Conservation (phyloP, 257 asterid genomes). For the Ajuga chamaepitys region DNA sequence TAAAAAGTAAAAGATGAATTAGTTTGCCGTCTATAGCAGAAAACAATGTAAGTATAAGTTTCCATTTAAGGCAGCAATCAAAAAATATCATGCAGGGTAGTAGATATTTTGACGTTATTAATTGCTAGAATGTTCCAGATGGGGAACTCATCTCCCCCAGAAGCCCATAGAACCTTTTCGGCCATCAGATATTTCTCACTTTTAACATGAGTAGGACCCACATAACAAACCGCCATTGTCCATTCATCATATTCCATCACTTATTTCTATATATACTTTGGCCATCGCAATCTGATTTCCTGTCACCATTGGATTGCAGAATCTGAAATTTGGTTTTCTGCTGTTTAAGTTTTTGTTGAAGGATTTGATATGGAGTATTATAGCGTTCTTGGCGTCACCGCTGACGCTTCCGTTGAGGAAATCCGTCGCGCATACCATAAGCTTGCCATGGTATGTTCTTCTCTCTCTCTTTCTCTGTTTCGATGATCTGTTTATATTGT, state of each 20-base stretch:
- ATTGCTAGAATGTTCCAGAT: constrained; percentile 29
- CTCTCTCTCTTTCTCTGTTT: neutral
- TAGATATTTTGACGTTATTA: neutral
- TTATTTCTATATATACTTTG: neutral
- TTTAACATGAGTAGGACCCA: neutral
- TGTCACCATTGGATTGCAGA: neutral
- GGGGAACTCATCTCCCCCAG: neutral
- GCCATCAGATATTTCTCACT: constrained; percentile 3
- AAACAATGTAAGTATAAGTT: neutral
- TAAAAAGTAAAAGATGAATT: no score
- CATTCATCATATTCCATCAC: constrained; percentile 4
- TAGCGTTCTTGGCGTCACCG: constrained; percentile 48
- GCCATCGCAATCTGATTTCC: neutral
- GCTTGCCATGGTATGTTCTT: constrained; percentile 64
- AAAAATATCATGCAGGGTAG: neutral
- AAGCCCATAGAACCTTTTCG: neutral
- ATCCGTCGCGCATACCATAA: constrained; percentile 69
- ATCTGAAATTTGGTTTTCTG: neutral
- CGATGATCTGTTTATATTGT: no score
- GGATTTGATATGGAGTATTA: constrained; percentile 44
- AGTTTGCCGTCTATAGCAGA: no score
- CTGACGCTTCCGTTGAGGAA: constrained; percentile 53
- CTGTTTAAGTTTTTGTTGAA: neutral
- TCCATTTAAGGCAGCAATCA: neutral
- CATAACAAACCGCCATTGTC: constrained; percentile 13